A percentile compares a stretch with the other conserved stretches of the same genome.
Conservation (phyloP, 345 rosid genomes). For the Crucihimalaya himalaica region DNA sequence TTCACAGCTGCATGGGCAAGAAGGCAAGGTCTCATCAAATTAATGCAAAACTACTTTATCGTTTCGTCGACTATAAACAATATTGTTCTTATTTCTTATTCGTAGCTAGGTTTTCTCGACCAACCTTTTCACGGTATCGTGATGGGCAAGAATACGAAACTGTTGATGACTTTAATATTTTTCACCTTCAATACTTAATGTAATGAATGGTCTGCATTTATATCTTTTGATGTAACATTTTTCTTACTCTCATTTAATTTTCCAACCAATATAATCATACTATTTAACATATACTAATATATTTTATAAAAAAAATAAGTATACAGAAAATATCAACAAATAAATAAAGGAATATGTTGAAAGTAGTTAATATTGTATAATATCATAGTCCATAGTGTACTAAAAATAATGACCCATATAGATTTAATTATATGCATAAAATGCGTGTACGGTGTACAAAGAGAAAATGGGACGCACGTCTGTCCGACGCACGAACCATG, state of each 20-base stretch:
- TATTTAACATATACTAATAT: no score
- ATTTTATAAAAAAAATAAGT: no score
- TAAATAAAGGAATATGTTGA: constrained; percentile 4
- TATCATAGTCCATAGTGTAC: background rate
- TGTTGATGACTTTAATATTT: constrained; percentile 16
- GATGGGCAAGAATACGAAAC: constrained; percentile 37
- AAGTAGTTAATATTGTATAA: constrained; percentile 19
- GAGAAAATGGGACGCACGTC: constrained; percentile 44
- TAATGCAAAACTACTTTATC: constrained; percentile 17
- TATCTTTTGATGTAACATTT: constrained; percentile 31
- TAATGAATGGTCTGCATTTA: constrained; percentile 34
- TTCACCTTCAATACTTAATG: constrained; percentile 18
- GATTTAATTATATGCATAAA: background rate
- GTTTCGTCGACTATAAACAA: constrained; percentile 29
- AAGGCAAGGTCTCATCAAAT: constrained; percentile 31
- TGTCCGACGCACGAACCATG: constrained; percentile 39
- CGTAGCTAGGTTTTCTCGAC: constrained; percentile 35
- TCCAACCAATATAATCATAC: constrained; percentile 31
- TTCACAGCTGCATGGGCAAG: constrained; percentile 35
- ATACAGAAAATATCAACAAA: background rate
- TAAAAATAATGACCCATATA: background rate
- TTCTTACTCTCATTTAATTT: constrained; percentile 32
- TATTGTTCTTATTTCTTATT: constrained; percentile 4
- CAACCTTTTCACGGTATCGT: constrained; percentile 30
- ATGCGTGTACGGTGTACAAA: background rate